Evolutionary conservation across 805 yeast species (phyloP), one percentile per base, ranked within the genome.

Genomic region (Isabelozyma gotoi): DNA sequence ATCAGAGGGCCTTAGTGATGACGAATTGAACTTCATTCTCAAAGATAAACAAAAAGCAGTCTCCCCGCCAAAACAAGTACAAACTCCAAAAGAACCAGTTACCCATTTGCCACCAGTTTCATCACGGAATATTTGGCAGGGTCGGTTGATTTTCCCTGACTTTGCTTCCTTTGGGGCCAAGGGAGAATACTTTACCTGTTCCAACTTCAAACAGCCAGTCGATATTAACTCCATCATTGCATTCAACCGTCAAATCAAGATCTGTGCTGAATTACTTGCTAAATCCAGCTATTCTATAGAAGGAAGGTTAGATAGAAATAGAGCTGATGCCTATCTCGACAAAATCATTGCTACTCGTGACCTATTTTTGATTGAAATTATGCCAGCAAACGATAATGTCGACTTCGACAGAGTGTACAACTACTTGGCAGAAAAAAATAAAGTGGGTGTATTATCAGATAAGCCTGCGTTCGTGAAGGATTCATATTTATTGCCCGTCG

Each of bases 371-470:
- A 67, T 79, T 29, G 75, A 77, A 45, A 55, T 86, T 34, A 49
- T 42, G 35, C 38, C 51, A 14, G 54, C 59, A 2, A 49, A 45
- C 5, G 49, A 44, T 38, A 51, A 33, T 32, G 63, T 24, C 48
- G 68, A 57, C 16, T 67, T 50, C 46, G 52, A 62, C 38, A 56
- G 62, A 47, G 57, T 70, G 39, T 64, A 50, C 44, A 68, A 72
- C 14, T 81, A 82, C 56, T 77, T 81, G 51, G 54, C 62, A 33
- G 53, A 62, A 5, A 63, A 76, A 20, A 53, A 59, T 20, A 79
- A 79, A 55, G 80, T 77, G 40, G 91, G 89, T 1, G 89, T 84
- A 14, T 65, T 85, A 36, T 74, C 78, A 10, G 69, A 67, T 15
- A 68, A 68, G 41, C 77, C 80, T 0, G 47, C 59, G 7, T 68